Evolutionary conservation across 2,329 filamentous ascomycete species (phyloP).

Genomic region (Neospermospora avenae): DNA sequence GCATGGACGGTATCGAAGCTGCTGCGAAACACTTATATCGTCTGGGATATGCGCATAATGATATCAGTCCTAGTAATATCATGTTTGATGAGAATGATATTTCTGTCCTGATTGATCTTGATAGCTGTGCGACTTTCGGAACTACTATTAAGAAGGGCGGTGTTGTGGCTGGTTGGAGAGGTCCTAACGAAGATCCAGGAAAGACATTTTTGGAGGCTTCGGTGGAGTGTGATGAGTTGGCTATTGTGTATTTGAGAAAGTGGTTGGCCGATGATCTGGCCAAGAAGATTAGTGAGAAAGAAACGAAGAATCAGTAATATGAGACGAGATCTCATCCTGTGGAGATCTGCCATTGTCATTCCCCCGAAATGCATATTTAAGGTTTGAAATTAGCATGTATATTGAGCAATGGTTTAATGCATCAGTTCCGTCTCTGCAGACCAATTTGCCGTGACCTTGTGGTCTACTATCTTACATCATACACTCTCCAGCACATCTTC

Average conservation of each 20-base stretch:
- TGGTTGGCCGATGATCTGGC: no score
- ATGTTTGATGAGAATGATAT: neutral
- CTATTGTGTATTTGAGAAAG: no score
- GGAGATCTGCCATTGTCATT: no score
- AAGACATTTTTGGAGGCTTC: no score
- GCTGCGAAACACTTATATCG: neutral
- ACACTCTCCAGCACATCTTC: neutral
- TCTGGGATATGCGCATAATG: neutral
- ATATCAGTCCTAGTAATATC: neutral
- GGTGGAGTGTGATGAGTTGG: no score
- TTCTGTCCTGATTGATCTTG: neutral
- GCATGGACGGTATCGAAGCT: neutral
- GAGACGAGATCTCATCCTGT: no score
- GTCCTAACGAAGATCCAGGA: no score
- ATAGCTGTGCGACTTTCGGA: neutral
- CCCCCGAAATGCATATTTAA: no score
- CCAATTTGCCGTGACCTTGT: slow-evolving; percentile 10
- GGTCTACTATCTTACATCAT: slow-evolving; percentile 8
- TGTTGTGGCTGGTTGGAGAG: neutral
- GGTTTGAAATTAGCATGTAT: no score
- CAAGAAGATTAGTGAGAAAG: no score
- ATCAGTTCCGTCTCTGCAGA: neutral
- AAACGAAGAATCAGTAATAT: no score
- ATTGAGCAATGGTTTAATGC: neutral
- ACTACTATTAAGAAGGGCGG: neutral